These are phyloP conservation scores for Aphanocladium album DNA, from an alignment of 2,329 filamentous ascomycete genomes.

Conservation along the genomic window DNA sequence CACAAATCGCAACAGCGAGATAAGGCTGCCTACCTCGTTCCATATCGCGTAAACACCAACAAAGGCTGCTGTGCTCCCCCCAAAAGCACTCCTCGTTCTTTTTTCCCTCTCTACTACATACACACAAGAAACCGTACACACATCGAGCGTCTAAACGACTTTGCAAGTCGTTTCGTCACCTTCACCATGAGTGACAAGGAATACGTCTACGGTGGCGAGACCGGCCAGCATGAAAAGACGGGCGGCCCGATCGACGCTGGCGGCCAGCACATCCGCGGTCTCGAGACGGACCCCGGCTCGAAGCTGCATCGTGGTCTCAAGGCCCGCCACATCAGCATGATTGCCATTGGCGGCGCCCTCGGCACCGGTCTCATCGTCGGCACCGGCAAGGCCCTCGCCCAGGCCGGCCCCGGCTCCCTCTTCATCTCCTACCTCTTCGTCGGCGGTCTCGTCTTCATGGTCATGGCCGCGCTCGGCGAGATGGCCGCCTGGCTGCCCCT, in stretches of 20 bases:
- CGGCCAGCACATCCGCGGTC: slow-evolving; percentile 37
- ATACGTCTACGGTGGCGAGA: not conserved
- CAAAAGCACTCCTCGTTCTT: too few species aligned
- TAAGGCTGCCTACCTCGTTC: not conserved
- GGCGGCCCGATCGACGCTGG: slow-evolving; percentile 20
- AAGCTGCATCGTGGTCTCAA: slow-evolving; percentile 48
- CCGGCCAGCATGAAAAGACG: slow-evolving; percentile 6
- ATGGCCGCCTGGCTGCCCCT: slow-evolving; percentile 82
- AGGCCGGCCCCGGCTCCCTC: slow-evolving; percentile 58
- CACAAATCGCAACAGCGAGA: not conserved
- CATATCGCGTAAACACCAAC: not conserved
- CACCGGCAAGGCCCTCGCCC: slow-evolving; percentile 50
- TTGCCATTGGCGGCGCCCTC: slow-evolving; percentile 70
- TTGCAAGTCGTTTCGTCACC: too few species aligned
- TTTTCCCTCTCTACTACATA: too few species aligned
- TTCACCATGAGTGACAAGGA: slow-evolving; percentile 14
- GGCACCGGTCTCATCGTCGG: slow-evolving; percentile 72
- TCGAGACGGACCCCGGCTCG: slow-evolving; percentile 45
- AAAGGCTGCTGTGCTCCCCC: not conserved
- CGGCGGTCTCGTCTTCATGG: slow-evolving; percentile 69
- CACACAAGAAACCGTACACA: not conserved
- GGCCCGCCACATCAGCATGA: slow-evolving; percentile 53
- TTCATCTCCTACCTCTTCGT: slow-evolving; percentile 67
- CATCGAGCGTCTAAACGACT: too few species aligned
- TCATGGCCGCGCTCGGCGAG: slow-evolving; percentile 77